These are phyloP conservation scores for Neocucurbitaria cava DNA, from an alignment of 2,329 filamentous ascomycete species.

Conservation along the genomic window DNA sequence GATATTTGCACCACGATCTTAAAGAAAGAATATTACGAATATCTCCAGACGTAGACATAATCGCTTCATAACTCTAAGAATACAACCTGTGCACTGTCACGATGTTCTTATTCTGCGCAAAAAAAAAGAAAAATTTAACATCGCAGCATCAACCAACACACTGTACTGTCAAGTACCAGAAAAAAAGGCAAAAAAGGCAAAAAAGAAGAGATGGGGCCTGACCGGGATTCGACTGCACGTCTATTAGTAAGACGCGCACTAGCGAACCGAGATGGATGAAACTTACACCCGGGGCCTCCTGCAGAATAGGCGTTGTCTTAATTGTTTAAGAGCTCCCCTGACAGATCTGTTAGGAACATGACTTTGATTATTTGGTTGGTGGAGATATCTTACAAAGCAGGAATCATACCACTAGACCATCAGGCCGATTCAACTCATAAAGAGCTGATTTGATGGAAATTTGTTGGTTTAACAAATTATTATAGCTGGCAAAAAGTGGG, in stretches of 20 bases:
- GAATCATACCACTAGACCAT: conserved; percentile 38
- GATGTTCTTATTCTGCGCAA: too few relatives aligned
- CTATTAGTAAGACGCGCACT: conserved; percentile 12
- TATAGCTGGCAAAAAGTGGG: not conserved
- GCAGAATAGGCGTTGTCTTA: conserved; percentile 22
- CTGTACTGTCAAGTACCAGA: too few relatives aligned
- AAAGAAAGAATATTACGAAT: too few relatives aligned
- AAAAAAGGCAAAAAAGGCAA: too few relatives aligned
- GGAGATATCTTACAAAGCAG: conserved; percentile 23
- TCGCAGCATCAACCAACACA: too few relatives aligned
- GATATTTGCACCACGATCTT: too few relatives aligned
- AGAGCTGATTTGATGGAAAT: conserved; percentile 1
- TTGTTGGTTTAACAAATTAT: not conserved
- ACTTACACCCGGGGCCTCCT: conserved; percentile 40
- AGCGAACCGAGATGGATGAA: conserved; percentile 21
- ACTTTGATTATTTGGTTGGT: not conserved
- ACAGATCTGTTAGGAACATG: too few relatives aligned
- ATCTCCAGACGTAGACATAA: too few relatives aligned
- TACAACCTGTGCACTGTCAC: too few relatives aligned
- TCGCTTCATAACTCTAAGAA: too few relatives aligned
- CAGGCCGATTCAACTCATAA: not conserved
- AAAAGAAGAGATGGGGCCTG: conserved; percentile 27
- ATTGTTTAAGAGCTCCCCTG: not conserved
- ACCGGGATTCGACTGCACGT: conserved; percentile 36
- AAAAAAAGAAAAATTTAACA: too few relatives aligned